Conservation (phyloP, 192 early-diverging fungal genomes). For the Coemansia sp. region DNA sequence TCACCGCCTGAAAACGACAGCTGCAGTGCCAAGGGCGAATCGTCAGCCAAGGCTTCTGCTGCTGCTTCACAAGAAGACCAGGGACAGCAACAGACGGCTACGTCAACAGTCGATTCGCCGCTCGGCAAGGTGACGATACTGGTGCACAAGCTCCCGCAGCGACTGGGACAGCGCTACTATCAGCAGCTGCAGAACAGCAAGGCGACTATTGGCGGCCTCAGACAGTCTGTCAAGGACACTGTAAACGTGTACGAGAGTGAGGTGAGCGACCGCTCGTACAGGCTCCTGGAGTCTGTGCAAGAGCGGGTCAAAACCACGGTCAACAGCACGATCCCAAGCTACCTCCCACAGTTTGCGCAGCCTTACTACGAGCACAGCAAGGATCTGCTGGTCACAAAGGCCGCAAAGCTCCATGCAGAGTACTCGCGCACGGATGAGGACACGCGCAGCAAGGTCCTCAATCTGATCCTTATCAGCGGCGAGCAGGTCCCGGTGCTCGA, state of each 20-base stretch:
- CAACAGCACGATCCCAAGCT: slow-evolving; percentile 40
- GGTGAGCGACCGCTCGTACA: slow-evolving; percentile 39
- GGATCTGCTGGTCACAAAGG: slow-evolving; percentile 49
- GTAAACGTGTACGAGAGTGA: slow-evolving; percentile 45
- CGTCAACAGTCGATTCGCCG: slow-evolving; percentile 20
- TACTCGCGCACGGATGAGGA: slow-evolving; percentile 50
- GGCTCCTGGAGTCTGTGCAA: slow-evolving; percentile 35
- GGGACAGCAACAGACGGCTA: neutral
- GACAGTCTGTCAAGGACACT: slow-evolving; percentile 46
- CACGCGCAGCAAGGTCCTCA: slow-evolving; percentile 44
- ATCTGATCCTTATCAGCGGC: slow-evolving; percentile 51
- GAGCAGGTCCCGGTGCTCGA: slow-evolving; percentile 53
- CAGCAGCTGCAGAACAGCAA: slow-evolving; percentile 44
- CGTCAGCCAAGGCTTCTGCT: neutral
- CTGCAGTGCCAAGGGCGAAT: neutral
- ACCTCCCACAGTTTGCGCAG: slow-evolving; percentile 47
- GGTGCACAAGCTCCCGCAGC: slow-evolving; percentile 51
- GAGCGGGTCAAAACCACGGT: slow-evolving; percentile 38
- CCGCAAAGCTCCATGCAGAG: slow-evolving; percentile 48
- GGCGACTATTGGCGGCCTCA: slow-evolving; percentile 30
- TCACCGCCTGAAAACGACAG: neutral
- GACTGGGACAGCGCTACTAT: slow-evolving; percentile 41
- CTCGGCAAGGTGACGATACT: slow-evolving; percentile 48
- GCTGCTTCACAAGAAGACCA: slow-evolving; percentile 2
- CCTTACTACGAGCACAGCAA: slow-evolving; percentile 51